Evolutionary conservation across 257 asterid genomes (phyloP), one percentile per base, ranked within the genome.

Genomic region (Gynochthodes officinalis): DNA sequence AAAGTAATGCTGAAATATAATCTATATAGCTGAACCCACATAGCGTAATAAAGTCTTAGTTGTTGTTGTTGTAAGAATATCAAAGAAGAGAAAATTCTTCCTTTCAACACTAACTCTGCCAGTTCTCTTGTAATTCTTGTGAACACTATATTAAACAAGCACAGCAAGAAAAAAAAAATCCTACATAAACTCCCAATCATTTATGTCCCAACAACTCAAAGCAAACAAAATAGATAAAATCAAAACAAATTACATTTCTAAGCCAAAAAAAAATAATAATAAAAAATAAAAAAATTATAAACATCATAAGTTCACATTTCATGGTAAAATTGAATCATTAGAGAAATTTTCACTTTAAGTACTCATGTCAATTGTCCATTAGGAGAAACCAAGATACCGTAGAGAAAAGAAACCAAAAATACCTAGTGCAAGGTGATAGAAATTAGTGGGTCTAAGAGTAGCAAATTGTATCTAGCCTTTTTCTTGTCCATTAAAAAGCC

Each of bases 81-180:
- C 33, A 68, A 44, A 32, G 16, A 7, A 42, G 21, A 43, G 28
- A 16, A 12, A 18, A 32, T 58, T 63, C 85, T 80, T 73, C 95
- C 90, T 61, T 81, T 57, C 52, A 86, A 70, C 35, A 80, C 71
- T 42, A 81, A 73, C 79, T 81, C 73, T 58, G 83, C 63, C 62
- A 83, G 54, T 65, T 72, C 81, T 72, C 82, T 75, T 48, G 86
- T 81, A 64, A 76, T 82, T 77, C 48, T 73, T 55, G 82, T 28
- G 57, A 72, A 79, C 96, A 88, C 88, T 78, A 78, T 10, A 74
- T 76, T 80, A 71, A 68, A 71, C 40, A 39, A 65, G 28, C 55
- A 69, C 43, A 46, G 70, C 68, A 67, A 69, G 78, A 58, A 58
- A 66, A 32, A 75, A 67, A 27, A 52, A 52, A 15, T 61, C 15